phyloP scores from a whole-genome alignment of 345 rosid species.

The Eucalyptus tenuipes region DNA sequence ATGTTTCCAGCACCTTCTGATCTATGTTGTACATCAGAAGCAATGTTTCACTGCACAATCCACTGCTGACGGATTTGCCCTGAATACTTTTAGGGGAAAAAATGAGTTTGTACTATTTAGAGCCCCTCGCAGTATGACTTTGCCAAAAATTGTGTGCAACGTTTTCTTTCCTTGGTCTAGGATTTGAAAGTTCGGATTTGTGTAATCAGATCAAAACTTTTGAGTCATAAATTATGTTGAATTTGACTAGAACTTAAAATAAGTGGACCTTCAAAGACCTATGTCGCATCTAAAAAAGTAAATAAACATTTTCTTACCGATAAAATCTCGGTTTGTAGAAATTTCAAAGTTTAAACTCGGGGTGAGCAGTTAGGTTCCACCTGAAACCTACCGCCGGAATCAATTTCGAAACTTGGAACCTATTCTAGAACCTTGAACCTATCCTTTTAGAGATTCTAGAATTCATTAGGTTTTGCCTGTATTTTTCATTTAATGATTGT shows the following conservation, averaged over 20 bases:
- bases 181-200: background rate
- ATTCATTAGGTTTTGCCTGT: rapidly evolving
- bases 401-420: too few relatives aligned
- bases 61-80: background rate
- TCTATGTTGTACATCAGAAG: background rate
- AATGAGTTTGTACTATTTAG: background rate
- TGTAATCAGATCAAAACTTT: background rate
- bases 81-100: background rate
- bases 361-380: too few relatives aligned
- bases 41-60: background rate
- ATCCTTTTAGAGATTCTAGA: too few relatives aligned
- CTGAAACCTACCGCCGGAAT: rapidly evolving
- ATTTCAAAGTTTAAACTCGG: background rate
- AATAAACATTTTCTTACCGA: background rate
- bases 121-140: background rate
- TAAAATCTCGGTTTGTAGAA: background rate
- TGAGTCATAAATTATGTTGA: background rate
- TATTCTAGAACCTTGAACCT: too few relatives aligned
- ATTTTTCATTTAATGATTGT: too few relatives aligned
- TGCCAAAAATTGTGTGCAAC: background rate
- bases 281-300: background rate
- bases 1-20: background rate
- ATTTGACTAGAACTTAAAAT: background rate
- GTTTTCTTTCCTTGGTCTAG: background rate
- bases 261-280: background rate